Conservation (phyloP, 2,329 filamentous ascomycete species). For the Nakataea oryzae region DNA sequence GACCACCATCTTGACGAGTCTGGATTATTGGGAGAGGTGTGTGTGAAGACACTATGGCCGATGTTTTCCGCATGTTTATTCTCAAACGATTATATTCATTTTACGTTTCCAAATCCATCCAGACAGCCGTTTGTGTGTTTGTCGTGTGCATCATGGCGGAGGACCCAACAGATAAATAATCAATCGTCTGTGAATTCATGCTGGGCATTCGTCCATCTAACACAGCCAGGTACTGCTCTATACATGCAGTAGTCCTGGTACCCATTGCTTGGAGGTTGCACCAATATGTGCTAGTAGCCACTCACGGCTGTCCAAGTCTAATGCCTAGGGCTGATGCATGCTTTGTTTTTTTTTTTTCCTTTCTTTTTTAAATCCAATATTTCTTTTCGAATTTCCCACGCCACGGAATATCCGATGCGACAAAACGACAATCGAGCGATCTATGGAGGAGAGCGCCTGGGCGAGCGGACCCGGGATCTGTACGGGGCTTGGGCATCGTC, state of each 20-base stretch:
- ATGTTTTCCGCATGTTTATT: too few relatives aligned
- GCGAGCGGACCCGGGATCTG: background rate
- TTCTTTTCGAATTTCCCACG: background rate
- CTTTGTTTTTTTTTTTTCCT: background rate
- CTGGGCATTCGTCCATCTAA: background rate
- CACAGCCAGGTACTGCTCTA: background rate
- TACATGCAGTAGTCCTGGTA: background rate
- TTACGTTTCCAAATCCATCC: too few relatives aligned
- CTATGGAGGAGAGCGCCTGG: background rate
- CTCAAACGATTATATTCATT: too few relatives aligned
- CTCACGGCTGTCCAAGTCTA: background rate
- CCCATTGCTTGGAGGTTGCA: background rate
- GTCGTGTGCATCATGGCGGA: background rate
- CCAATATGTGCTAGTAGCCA: background rate
- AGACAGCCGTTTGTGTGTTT: too few relatives aligned
- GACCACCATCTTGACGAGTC: conserved; percentile 50
- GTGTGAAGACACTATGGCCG: conserved; percentile 2
- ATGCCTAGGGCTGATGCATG: too few relatives aligned
- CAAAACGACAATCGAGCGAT: too few relatives aligned
- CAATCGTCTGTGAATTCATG: background rate
- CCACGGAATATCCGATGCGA: background rate
- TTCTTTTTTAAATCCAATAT: background rate
- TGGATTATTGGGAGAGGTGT: conserved; percentile 50
- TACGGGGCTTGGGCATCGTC: background rate
- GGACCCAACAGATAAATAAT: background rate